Percentiles rank a stretch among this genome's conserved stretches.
Evolutionary conservation across 768 basidiomycete species (phyloP).

Genomic region (Tylopilus cervinicoccineus): DNA sequence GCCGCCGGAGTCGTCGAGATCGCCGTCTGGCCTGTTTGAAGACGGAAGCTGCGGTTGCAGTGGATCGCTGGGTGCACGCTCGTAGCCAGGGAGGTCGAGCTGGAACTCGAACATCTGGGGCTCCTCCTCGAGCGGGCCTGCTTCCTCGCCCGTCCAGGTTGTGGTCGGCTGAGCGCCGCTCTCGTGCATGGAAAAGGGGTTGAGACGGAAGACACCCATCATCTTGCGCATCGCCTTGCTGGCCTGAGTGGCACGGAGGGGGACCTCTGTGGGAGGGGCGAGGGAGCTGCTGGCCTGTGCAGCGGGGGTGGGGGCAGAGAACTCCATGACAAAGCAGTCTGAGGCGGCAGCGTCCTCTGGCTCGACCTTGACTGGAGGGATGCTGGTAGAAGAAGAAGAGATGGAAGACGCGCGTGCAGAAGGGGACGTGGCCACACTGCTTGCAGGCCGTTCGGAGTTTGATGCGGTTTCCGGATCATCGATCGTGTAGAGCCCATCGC

Average conservation of each 20-base stretch:
- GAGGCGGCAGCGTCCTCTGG: slow-evolving; percentile 25
- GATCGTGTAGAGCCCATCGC: slow-evolving; percentile 31
- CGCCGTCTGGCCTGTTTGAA: slow-evolving; percentile 9
- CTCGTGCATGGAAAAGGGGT: slow-evolving; percentile 70
- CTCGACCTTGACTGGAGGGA: slow-evolving; percentile 30
- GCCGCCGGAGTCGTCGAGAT: slow-evolving; percentile 15
- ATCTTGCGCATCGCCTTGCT: slow-evolving; percentile 64
- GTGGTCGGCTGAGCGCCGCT: slow-evolving; percentile 39
- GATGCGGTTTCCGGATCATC: slow-evolving; percentile 32
- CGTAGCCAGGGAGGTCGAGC: slow-evolving; percentile 36
- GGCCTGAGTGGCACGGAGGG: slow-evolving; percentile 73
- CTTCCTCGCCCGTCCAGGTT: slow-evolving; percentile 47
- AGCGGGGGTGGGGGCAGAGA: slow-evolving; percentile 26
- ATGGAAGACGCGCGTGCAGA: slow-evolving; percentile 34
- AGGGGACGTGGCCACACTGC: slow-evolving; percentile 33
- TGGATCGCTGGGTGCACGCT: slow-evolving; percentile 18
- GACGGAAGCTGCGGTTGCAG: slow-evolving; percentile 11
- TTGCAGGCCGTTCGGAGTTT: slow-evolving; percentile 33
- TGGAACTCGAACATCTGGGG: slow-evolving; percentile 68
- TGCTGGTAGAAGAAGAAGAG: slow-evolving; percentile 27
- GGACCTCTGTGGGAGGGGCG: slow-evolving; percentile 61
- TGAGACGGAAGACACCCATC: slow-evolving; percentile 77
- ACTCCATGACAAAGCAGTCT: slow-evolving; percentile 35
- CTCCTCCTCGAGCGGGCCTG: slow-evolving; percentile 56
- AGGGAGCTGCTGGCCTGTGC: slow-evolving; percentile 36